These are phyloP conservation scores for Blumeriella jaapii DNA, from an alignment of 2,329 filamentous ascomycete species.

Conservation along the genomic window DNA sequence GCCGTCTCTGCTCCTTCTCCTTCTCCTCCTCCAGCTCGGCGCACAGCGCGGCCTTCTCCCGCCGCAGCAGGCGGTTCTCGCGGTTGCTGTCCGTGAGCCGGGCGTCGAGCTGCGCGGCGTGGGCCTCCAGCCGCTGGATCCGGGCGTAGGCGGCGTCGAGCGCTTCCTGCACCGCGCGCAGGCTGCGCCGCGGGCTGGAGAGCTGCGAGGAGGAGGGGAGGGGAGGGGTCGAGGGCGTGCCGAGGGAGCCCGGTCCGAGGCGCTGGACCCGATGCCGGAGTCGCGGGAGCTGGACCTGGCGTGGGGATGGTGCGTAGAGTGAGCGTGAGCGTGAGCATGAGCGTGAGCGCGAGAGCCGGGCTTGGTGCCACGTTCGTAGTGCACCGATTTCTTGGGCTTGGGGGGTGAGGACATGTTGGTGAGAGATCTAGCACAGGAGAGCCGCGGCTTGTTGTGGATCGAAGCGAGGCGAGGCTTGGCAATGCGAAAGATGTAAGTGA, in stretches of 20 bases:
- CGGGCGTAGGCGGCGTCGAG: constrained; percentile 18
- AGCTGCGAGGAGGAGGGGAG: constrained; percentile 13
- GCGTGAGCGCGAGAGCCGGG: constrained; percentile 8
- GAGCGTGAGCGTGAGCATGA: no score
- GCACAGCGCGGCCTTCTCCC: constrained; percentile 11
- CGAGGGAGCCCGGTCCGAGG: constrained; percentile 20
- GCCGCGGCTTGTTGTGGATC: constrained; percentile 5
- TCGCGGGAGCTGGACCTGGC: constrained; percentile 17
- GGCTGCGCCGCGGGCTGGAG: constrained; percentile 15
- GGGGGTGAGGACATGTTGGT: constrained; percentile 16
- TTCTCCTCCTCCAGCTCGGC: constrained; percentile 7
- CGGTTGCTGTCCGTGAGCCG: constrained; percentile 17
- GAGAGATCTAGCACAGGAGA: constrained; percentile 5
- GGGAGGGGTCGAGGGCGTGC: constrained; percentile 10
- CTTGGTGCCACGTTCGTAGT: constrained; percentile 19
- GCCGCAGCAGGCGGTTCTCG: constrained; percentile 16
- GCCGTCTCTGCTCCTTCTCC: constrained; percentile 6
- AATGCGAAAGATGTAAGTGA: no score
- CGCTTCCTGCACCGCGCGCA: constrained; percentile 18
- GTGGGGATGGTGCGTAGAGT: constrained; percentile 1
- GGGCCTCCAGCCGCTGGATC: constrained; percentile 11
- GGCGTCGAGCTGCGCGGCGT: constrained; percentile 8
- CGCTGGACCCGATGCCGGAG: constrained; percentile 19
- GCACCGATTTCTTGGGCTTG: constrained; percentile 21
- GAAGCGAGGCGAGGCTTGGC: constrained; percentile 8